Conservation (phyloP, 495 filamentous ascomycete genomes). For the Podospora appendiculata region DNA sequence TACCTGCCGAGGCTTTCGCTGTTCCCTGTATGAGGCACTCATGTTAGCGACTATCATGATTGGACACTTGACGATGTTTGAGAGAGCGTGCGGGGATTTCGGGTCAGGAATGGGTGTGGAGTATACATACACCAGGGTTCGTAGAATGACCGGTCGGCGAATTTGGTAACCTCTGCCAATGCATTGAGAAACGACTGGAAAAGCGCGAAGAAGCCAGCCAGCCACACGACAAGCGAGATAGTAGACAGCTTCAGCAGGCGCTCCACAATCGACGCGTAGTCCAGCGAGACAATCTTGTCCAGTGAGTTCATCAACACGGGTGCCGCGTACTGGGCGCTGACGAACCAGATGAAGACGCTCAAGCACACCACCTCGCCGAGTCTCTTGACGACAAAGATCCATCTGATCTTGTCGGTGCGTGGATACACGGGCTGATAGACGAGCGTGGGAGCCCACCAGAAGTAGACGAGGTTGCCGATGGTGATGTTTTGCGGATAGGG, state of each 20-base stretch:
- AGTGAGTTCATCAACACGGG: constrained; percentile 85
- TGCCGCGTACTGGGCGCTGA: constrained; percentile 84
- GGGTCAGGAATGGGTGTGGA: background rate
- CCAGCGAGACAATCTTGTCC: constrained; percentile 71
- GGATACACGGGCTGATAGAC: constrained; percentile 97
- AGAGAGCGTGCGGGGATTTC: no score
- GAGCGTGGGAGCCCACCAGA: constrained; percentile 94
- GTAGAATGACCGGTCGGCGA: constrained; percentile 92
- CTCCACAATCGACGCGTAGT: constrained; percentile 76
- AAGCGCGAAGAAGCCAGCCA: constrained; percentile 91
- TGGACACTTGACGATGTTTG: background rate
- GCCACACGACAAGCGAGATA: constrained; percentile 89
- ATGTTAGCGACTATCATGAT: no score
- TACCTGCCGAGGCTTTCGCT: constrained; percentile 75
- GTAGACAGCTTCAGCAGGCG: constrained; percentile 90
- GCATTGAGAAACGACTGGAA: constrained; percentile 90
- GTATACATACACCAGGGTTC: constrained; percentile 69
- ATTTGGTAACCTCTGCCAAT: constrained; percentile 79
- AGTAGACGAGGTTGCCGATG: constrained; percentile 77
- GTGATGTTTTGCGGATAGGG: constrained; percentile 90
- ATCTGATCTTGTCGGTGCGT: constrained; percentile 66
- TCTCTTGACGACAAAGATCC: constrained; percentile 79
- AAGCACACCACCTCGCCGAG: constrained; percentile 67
- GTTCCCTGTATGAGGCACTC: constrained; percentile 45
- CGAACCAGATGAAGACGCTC: constrained; percentile 84